A percentile compares a stretch with the other conserved stretches of the same genome.
Conservation (phyloP, 257 asterid species). For the Hygrophila difformis region DNA sequence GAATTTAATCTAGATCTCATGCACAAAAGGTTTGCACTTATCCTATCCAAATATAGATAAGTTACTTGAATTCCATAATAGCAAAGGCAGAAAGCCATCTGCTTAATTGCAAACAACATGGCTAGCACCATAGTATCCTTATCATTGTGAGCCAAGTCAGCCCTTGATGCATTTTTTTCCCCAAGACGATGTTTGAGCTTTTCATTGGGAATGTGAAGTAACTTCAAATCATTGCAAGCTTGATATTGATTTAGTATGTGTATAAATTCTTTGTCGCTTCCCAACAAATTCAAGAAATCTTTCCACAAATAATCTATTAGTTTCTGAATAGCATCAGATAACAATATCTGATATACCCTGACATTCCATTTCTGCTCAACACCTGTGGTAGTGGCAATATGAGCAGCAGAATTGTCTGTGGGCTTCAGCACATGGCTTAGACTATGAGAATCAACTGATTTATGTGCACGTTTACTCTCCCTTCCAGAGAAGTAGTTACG, state of each 20-base stretch:
- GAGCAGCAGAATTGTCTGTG: slow-evolving; percentile 24
- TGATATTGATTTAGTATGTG: slow-evolving; percentile 16
- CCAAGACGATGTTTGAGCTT: slow-evolving; percentile 28
- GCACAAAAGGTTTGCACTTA: slow-evolving; percentile 31
- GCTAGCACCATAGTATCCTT: slow-evolving; percentile 24
- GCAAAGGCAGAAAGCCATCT: slow-evolving; percentile 61
- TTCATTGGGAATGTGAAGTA: slow-evolving; percentile 33
- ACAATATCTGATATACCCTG: slow-evolving; percentile 33
- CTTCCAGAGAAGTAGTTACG: slow-evolving; percentile 27
- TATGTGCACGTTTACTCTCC: slow-evolving; percentile 30
- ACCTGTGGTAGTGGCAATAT: slow-evolving; percentile 28
- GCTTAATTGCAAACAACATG: slow-evolving; percentile 45
- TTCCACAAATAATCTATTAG: slow-evolving; percentile 33
- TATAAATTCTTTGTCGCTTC: slow-evolving; percentile 27
- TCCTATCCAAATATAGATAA: slow-evolving; percentile 37
- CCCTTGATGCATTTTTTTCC: slow-evolving; percentile 20
- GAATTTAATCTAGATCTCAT: slow-evolving; percentile 31
- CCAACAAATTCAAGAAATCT: slow-evolving; percentile 29
- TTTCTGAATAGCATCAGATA: slow-evolving; percentile 33
- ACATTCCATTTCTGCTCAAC: slow-evolving; percentile 39
- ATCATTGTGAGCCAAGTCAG: slow-evolving; percentile 20
- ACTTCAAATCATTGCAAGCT: slow-evolving; percentile 26
- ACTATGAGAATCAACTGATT: slow-evolving; percentile 24
- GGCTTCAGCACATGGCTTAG: slow-evolving; percentile 20
- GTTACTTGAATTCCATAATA: slow-evolving; percentile 50